phyloP scores from a whole-genome alignment of 495 filamentous ascomycete genomes.

The Polyplosphaeria fusca region DNA sequence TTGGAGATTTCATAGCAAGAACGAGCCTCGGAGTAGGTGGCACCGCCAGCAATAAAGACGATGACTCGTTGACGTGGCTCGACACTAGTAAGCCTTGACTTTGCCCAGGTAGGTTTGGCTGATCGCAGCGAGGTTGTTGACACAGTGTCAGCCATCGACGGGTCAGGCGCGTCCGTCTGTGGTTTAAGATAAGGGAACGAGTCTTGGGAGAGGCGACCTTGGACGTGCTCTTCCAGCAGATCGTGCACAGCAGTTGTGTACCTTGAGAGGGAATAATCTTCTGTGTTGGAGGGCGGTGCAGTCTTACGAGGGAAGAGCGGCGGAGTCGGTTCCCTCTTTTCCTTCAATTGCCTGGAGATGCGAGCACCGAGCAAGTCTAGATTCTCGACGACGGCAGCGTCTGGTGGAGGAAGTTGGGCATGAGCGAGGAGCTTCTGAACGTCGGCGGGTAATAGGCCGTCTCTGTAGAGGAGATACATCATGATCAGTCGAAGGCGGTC shows the following conservation, averaged over 20 bases:
- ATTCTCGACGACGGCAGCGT: constrained; percentile 71
- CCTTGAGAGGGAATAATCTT: constrained; percentile 57
- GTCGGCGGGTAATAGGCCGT: constrained; percentile 85
- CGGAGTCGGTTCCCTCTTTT: constrained; percentile 59
- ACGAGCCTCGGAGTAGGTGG: constrained; percentile 84
- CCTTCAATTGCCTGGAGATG: constrained; percentile 70
- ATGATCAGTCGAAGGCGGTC: constrained; percentile 83
- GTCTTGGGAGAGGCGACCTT: constrained; percentile 52
- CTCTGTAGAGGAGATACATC: constrained; percentile 80
- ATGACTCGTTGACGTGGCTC: constrained; percentile 89
- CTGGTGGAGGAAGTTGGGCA: constrained; percentile 68
- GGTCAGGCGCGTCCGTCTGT: constrained; percentile 60
- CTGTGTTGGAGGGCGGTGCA: constrained; percentile 46
- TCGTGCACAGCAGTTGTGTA: constrained; percentile 52
- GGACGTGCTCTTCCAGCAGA: constrained; percentile 64
- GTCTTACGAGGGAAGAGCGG: constrained; percentile 66
- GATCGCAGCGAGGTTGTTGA: constrained; percentile 77
- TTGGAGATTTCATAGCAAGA: constrained; percentile 84
- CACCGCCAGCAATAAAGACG: constrained; percentile 94
- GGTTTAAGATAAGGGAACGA: constrained; percentile 82
- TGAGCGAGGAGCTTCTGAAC: constrained; percentile 81
- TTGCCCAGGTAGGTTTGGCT: constrained; percentile 93
- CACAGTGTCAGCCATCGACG: constrained; percentile 51
- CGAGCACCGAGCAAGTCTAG: constrained; percentile 79
- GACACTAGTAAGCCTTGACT: constrained; percentile 65